Evolutionary conservation across 1,284 basidiomycete species (phyloP).

Genomic region (Leccinum fuscescens): DNA sequence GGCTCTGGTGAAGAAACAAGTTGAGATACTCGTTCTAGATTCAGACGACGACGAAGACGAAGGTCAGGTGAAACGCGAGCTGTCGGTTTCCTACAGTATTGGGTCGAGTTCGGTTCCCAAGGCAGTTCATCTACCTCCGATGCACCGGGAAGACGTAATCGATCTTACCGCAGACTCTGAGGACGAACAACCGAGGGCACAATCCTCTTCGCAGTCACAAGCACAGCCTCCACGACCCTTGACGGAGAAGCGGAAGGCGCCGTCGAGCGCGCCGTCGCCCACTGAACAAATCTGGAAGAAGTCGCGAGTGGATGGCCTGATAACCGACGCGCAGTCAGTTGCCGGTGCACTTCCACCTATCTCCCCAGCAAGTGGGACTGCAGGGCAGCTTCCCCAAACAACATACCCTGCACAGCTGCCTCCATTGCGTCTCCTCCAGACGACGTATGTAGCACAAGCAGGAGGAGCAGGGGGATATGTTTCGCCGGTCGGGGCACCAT

Average conservation of each 20-base stretch:
- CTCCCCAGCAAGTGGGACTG: constrained; percentile 16
- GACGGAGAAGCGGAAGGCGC: constrained; percentile 57
- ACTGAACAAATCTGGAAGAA: constrained; percentile 74
- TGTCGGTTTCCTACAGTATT: constrained; percentile 57
- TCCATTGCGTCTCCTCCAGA: constrained; percentile 28
- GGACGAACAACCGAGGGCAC: constrained; percentile 53
- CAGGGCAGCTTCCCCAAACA: constrained; percentile 21
- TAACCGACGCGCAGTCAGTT: constrained; percentile 12
- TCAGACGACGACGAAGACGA: constrained; percentile 72
- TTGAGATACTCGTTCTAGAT: constrained; percentile 73
- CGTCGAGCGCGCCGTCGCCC: constrained; percentile 47
- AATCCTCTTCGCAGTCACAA: constrained; percentile 25
- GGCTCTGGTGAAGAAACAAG: constrained; percentile 40
- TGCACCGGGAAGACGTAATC: constrained; percentile 54
- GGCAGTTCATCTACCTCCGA: constrained; percentile 12
- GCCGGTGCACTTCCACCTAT: constrained; percentile 21
- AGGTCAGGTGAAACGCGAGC: constrained; percentile 67
- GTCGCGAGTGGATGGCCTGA: constrained; percentile 46
- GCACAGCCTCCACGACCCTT: constrained; percentile 26
- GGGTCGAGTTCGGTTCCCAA: constrained; percentile 38
- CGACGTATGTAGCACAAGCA: constrained; percentile 20
- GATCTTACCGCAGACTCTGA: constrained; percentile 79
- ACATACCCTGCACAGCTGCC: constrained; percentile 27
- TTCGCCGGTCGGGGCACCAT: constrained; percentile 20
- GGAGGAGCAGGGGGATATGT: constrained; percentile 20